Evolutionary conservation across 306 rosid species (phyloP).

Genomic region (Luffa aegyptiaca): DNA sequence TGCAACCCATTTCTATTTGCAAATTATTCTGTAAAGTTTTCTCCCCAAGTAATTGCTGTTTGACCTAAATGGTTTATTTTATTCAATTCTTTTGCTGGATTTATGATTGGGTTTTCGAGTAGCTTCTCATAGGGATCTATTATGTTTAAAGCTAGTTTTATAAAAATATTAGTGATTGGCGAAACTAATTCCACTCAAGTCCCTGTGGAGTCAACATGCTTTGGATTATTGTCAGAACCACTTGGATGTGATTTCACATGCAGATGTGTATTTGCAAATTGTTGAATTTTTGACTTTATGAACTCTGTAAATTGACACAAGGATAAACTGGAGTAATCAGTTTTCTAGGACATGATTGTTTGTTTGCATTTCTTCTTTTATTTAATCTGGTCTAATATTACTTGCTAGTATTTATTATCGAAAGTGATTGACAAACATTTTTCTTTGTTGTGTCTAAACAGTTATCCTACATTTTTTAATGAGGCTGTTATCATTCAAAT

Average conservation of each 20-base stretch:
- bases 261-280: not conserved
- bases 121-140: not conserved
- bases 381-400: not conserved
- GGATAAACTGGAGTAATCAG: not conserved
- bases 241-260: not conserved
- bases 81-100: not conserved
- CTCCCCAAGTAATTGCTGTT: not conserved
- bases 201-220: not conserved
- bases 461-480: not conserved
- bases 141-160: not conserved
- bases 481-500: not conserved
- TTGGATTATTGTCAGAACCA: not conserved
- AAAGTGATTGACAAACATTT: not conserved
- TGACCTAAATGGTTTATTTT: not conserved
- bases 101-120: not conserved
- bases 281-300: not conserved
- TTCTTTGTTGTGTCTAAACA: not conserved
- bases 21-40: not conserved
- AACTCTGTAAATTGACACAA: not conserved
- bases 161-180: not conserved
- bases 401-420: not conserved
- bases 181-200: not conserved
- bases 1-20: not conserved
- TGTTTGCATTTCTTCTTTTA: not conserved
- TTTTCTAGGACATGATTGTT: not conserved